A percentile compares a stretch with the other conserved stretches of the same genome.
These are phyloP conservation scores for Claviceps digitariae DNA, from an alignment of 2,329 filamentous ascomycete species.

Conservation along the genomic window DNA sequence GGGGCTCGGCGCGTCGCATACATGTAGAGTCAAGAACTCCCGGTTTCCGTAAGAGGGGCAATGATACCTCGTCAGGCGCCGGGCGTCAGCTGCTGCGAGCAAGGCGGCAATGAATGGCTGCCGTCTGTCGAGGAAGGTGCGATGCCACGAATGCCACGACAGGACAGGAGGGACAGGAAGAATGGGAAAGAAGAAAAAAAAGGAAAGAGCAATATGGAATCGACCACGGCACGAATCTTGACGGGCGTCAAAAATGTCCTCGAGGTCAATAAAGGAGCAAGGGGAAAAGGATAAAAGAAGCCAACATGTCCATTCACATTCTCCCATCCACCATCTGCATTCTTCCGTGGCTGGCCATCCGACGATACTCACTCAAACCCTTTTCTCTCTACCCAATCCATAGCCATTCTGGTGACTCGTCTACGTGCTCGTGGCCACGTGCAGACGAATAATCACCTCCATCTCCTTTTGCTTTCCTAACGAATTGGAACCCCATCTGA, in stretches of 20 bases:
- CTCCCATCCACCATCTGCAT: background rate
- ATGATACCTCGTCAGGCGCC: background rate
- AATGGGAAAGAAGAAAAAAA: too few relatives aligned
- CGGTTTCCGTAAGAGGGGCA: background rate
- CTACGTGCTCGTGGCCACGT: too few relatives aligned
- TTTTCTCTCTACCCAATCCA: too few relatives aligned
- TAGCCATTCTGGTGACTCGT: too few relatives aligned
- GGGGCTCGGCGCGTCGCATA: too few relatives aligned
- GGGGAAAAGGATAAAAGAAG: constrained; percentile 1
- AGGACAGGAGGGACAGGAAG: too few relatives aligned
- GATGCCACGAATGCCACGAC: background rate
- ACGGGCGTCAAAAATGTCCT: background rate
- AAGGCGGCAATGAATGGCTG: background rate
- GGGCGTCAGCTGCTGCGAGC: background rate
- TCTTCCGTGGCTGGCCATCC: too few relatives aligned
- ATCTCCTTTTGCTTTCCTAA: too few relatives aligned
- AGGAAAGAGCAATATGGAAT: background rate
- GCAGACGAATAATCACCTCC: too few relatives aligned
- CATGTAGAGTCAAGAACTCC: background rate
- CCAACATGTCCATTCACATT: background rate
- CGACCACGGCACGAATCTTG: too few relatives aligned
- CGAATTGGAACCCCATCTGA: background rate
- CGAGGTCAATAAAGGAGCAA: background rate
- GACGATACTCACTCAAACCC: too few relatives aligned
- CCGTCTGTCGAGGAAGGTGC: background rate